Conservation (phyloP, 345 rosid genomes). For the Carallia brachiata region DNA sequence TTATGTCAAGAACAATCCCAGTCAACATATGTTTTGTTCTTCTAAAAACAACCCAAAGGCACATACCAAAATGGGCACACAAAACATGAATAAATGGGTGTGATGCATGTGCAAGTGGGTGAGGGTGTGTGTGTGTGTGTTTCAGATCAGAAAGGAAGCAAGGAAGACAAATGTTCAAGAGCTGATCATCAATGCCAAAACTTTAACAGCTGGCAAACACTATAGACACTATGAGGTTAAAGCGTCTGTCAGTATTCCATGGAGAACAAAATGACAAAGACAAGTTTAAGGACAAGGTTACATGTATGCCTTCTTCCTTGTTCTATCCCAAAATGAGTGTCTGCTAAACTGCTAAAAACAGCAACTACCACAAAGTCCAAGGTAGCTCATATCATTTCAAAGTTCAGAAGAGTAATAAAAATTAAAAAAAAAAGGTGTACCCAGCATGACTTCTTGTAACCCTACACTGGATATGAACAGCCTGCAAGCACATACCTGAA, state of each 20-base stretch:
- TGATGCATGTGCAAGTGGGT: no score
- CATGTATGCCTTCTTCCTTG: no score
- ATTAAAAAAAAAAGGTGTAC: not conserved
- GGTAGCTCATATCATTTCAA: no score
- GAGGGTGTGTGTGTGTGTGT: no score
- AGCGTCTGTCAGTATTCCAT: not conserved
- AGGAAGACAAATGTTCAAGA: not conserved
- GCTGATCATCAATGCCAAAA: not conserved
- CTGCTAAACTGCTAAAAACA: not conserved
- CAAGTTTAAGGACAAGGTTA: no score
- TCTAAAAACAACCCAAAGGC: no score
- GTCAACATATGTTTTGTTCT: no score
- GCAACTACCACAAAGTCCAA: not conserved
- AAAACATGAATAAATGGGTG: no score
- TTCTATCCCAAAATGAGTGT: not conserved
- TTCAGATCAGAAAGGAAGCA: no score
- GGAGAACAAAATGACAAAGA: not conserved
- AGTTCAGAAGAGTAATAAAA: not conserved
- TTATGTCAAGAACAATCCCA: no score
- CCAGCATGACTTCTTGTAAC: not conserved
- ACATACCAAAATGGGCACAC: no score
- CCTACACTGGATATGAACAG: not conserved
- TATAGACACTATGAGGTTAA: not conserved
- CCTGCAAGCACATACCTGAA: slow-evolving; percentile 55
- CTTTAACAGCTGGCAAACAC: not conserved